A percentile compares a stretch with the other conserved stretches of the same genome.
phyloP scores from a whole-genome alignment of 768 basidiomycete species.

The Nevesoporus exiguus region DNA sequence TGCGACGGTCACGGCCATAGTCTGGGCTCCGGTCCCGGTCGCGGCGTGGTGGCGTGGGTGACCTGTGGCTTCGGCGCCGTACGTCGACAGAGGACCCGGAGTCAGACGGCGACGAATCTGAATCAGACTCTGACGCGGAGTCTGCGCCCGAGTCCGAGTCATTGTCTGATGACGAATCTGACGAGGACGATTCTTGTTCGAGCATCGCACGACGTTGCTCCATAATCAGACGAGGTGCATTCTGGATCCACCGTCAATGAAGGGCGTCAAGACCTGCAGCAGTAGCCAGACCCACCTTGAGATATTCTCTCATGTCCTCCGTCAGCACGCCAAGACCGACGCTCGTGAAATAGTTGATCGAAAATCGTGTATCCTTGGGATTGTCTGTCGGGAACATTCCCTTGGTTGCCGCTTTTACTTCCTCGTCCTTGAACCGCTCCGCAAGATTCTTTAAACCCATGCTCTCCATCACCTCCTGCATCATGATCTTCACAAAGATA shows the following conservation, averaged over 20 bases:
- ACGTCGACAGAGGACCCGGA: conserved; percentile 37
- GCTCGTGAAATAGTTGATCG: conserved; percentile 98
- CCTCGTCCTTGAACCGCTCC: conserved; percentile 87
- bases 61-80: conserved; percentile 26
- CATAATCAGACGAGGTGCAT: conserved; percentile 89
- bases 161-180: conserved; percentile 36
- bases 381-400: conserved; percentile 96
- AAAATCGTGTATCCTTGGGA: conserved; percentile 93
- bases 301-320: conserved; percentile 94
- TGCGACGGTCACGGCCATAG: conserved; percentile 19
- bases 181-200: conserved; percentile 57
- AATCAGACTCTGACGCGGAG: conserved; percentile 40
- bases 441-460: conserved; percentile 87
- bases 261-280: not conserved
- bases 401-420: conserved; percentile 65
- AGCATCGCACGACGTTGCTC: conserved; percentile 89
- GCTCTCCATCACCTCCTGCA: conserved; percentile 91
- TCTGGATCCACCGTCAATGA: conserved; percentile 43
- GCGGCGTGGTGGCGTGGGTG: conserved; percentile 33
- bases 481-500: conserved; percentile 96
- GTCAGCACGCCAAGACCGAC: conserved; percentile 88
- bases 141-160: conserved; percentile 31
- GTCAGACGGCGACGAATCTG: conserved; percentile 37
- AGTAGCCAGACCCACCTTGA: conserved; percentile 61
- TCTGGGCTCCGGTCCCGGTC: conserved; percentile 25